A percentile compares a stretch with the other conserved stretches of the same genome.
Conservation (phyloP, 139 green algal genomes). For the Yamagishiella unicocca region DNA sequence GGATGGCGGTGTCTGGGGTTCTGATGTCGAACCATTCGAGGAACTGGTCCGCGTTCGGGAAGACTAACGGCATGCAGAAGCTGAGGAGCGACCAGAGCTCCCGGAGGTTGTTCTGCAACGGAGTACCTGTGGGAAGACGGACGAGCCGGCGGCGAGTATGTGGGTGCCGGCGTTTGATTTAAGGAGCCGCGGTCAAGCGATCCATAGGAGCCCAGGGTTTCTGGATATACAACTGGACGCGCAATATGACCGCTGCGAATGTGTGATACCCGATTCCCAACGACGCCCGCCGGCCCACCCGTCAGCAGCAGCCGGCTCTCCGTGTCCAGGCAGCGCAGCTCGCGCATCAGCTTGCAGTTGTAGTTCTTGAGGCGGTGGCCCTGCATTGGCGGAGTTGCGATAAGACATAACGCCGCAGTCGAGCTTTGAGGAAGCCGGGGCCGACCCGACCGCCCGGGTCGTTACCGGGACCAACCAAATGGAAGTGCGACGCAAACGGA, state of each 20-base stretch:
- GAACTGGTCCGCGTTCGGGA: constrained; percentile 21
- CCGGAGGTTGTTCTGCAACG: constrained; percentile 98
- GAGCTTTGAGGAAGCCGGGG: neutral
- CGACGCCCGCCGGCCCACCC: constrained; percentile 60
- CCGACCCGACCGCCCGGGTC: too few relatives aligned
- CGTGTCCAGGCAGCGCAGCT: constrained; percentile 83
- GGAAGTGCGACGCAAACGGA: too few relatives aligned
- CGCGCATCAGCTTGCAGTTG: constrained; percentile 93
- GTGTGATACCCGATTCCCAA: neutral
- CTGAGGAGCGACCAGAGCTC: constrained; percentile 99
- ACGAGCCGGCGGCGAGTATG: too few relatives aligned
- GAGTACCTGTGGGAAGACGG: constrained; percentile 86
- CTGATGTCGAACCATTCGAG: constrained; percentile 41
- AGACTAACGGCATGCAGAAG: constrained; percentile 91
- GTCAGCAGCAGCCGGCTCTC: constrained; percentile 96
- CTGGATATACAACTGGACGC: too few relatives aligned
- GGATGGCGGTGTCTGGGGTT: neutral
- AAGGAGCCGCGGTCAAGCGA: too few relatives aligned
- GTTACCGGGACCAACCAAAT: too few relatives aligned
- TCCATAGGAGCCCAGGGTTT: too few relatives aligned
- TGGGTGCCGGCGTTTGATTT: too few relatives aligned
- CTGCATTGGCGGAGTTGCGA: too few relatives aligned
- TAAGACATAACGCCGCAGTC: neutral
- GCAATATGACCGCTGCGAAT: too few relatives aligned
- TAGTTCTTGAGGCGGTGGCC: constrained; percentile 98